Conservation (phyloP, 192 early-diverging fungal genomes). For the Podila horticola region DNA sequence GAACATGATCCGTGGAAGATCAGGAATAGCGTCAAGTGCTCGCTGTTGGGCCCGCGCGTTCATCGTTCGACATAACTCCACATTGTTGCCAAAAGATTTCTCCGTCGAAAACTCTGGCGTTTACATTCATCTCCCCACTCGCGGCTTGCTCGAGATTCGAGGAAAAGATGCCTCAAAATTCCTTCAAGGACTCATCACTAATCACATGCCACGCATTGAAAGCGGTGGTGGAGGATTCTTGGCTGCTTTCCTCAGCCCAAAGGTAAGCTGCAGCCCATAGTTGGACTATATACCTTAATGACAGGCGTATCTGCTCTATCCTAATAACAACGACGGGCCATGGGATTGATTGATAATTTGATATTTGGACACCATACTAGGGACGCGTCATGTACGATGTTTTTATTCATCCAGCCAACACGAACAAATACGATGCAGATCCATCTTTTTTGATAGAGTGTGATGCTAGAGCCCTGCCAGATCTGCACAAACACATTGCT, state of each 20-base stretch:
- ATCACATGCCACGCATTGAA: slow-evolving; percentile 81
- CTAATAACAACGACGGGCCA: too few species aligned
- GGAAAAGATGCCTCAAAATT: slow-evolving; percentile 86
- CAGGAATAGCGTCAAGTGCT: too few species aligned
- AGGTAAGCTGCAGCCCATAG: slow-evolving; percentile 54
- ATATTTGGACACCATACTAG: slow-evolving; percentile 37
- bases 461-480: slow-evolving; percentile 62
- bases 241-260: slow-evolving; percentile 83
- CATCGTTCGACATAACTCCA: background rate
- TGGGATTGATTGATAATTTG: too few species aligned
- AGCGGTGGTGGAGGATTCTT: slow-evolving; percentile 81
- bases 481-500: slow-evolving; percentile 72
- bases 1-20: too few species aligned
- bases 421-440: slow-evolving; percentile 67
- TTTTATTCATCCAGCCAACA: slow-evolving; percentile 85
- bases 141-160: slow-evolving; percentile 70
- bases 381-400: slow-evolving; percentile 91
- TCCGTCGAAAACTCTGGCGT: background rate
- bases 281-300: background rate
- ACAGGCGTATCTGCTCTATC: background rate
- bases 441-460: slow-evolving; percentile 82
- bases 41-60: too few species aligned
- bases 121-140: slow-evolving; percentile 64
- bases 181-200: slow-evolving; percentile 92
- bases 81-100: background rate